Conservation (phyloP, 2,329 filamentous ascomycete species). For the Xylaria sp. region DNA sequence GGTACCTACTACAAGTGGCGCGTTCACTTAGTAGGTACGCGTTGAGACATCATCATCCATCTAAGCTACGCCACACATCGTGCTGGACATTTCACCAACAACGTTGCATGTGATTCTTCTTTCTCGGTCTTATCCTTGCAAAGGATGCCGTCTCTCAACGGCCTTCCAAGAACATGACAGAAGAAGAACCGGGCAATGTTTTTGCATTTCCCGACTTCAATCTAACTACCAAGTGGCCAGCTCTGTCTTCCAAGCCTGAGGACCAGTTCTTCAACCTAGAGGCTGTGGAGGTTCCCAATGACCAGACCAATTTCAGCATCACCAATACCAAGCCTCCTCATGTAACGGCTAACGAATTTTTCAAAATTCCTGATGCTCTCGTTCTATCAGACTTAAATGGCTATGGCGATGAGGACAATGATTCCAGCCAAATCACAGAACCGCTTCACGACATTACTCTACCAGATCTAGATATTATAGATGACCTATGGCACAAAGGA, state of each 20-base stretch:
- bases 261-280: constrained; percentile 58
- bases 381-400: constrained; percentile 27
- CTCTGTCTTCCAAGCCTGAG: constrained; percentile 44
- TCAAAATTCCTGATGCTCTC: constrained; percentile 54
- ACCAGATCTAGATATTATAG: constrained; percentile 45
- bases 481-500: constrained; percentile 61
- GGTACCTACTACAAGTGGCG: too few species aligned
- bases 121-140: neutral
- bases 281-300: constrained; percentile 49
- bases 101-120: constrained; percentile 1
- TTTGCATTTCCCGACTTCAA: constrained; percentile 73
- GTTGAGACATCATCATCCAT: neutral
- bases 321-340: constrained; percentile 28
- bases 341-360: constrained; percentile 52
- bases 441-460: constrained; percentile 44
- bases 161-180: constrained; percentile 49
- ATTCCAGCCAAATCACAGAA: constrained; percentile 21
- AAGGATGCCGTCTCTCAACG: constrained; percentile 36
- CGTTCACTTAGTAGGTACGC: constrained; percentile 1
- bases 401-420: constrained; percentile 27
- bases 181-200: constrained; percentile 61
- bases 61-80: constrained; percentile 18
- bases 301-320: constrained; percentile 21
- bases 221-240: constrained; percentile 63
- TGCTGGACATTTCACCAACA: neutral